These are phyloP conservation scores for Chalciporus piperatus DNA, from an alignment of 768 basidiomycete genomes.

Conservation along the genomic window DNA sequence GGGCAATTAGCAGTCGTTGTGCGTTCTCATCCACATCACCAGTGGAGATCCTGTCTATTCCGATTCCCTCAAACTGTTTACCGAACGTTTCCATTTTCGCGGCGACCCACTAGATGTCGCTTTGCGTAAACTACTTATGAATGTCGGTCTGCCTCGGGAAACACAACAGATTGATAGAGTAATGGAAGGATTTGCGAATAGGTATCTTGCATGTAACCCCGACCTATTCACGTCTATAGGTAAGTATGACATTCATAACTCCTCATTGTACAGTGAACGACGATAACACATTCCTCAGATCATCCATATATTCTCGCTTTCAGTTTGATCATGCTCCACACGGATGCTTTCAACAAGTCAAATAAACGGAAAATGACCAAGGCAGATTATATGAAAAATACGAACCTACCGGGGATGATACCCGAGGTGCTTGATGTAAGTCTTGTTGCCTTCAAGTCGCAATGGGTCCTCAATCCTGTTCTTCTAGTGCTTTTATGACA, in stretches of 20 bases:
- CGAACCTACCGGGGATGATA: constrained; percentile 78
- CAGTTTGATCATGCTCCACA: constrained; percentile 98
- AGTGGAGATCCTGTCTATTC: constrained; percentile 74
- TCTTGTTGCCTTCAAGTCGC: background rate
- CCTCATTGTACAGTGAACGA: background rate
- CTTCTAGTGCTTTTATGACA: constrained; percentile 88
- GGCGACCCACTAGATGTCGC: constrained; percentile 89
- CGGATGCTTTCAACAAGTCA: constrained; percentile 96
- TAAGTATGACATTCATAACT: constrained; percentile 47
- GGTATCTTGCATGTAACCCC: constrained; percentile 83
- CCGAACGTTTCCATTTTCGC: constrained; percentile 74
- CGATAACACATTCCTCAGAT: constrained; percentile 44
- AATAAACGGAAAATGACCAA: constrained; percentile 99
- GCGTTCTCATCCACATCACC: constrained; percentile 8
- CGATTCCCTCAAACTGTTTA: constrained; percentile 66
- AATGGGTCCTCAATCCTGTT: constrained; percentile 2
- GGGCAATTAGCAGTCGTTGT: background rate
- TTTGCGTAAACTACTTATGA: constrained; percentile 84
- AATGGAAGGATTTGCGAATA: constrained; percentile 89
- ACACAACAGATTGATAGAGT: constrained; percentile 99
- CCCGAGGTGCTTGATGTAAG: constrained; percentile 84
- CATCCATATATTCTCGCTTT: constrained; percentile 96
- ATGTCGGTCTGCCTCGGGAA: constrained; percentile 87
- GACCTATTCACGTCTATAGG: constrained; percentile 76
- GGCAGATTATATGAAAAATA: constrained; percentile 90